phyloP scores from a whole-genome alignment of 1,284 basidiomycete genomes.

The Phlebopus sp. region DNA sequence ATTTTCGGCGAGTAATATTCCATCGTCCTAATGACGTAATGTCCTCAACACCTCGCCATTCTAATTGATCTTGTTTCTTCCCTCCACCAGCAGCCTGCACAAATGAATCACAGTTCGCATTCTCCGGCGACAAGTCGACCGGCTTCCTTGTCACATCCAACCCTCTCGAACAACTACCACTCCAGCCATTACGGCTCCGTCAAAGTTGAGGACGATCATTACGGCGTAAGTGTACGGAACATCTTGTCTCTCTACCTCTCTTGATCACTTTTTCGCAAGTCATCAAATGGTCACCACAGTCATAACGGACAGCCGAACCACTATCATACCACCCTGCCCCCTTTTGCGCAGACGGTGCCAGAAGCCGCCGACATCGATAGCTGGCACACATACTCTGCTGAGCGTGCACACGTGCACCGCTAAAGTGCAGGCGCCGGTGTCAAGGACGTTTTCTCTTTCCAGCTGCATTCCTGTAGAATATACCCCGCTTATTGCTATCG shows the following conservation, averaged over 20 bases:
- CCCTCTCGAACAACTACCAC: conserved; percentile 28
- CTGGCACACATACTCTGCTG: conserved; percentile 61
- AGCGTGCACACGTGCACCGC: conserved; percentile 56
- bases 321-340: conserved; percentile 39
- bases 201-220: conserved; percentile 67
- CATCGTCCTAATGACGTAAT: conserved; percentile 26
- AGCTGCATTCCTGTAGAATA: conserved; percentile 26
- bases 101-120: conserved; percentile 52
- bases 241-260: background rate
- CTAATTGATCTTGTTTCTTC: conserved; percentile 45
- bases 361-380: conserved; percentile 44
- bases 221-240: conserved; percentile 43
- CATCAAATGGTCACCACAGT: conserved; percentile 34
- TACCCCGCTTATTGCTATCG: conserved; percentile 35
- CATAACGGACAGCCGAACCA: conserved; percentile 35
- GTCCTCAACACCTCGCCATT: conserved; percentile 33
- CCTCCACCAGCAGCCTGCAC: conserved; percentile 53
- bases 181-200: conserved; percentile 45
- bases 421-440: conserved; percentile 20
- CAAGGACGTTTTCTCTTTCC: background rate
- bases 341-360: conserved; percentile 43
- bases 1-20: conserved; percentile 75
- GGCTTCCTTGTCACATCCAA: conserved; percentile 34
- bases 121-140: conserved; percentile 46
- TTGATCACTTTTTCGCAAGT: conserved; percentile 14